Evolutionary conservation across 805 yeast genomes (phyloP).

Genomic region (Wickerhamomyces hampshirensis): DNA sequence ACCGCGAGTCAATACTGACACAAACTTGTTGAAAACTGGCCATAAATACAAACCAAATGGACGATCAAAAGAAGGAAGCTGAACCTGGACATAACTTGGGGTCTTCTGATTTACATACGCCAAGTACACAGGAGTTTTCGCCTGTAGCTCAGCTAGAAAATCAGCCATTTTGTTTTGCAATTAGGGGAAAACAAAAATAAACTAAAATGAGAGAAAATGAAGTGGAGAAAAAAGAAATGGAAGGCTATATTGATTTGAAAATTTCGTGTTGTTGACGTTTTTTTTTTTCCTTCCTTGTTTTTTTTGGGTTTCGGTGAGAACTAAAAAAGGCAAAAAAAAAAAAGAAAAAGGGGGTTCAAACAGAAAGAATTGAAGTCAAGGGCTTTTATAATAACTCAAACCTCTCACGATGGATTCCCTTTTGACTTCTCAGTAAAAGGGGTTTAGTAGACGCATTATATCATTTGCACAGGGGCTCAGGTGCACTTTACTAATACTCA

Average conservation of each 20-base stretch:
- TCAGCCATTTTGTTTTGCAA: constrained; percentile 5
- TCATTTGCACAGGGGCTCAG: too few relatives aligned
- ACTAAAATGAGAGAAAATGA: not conserved
- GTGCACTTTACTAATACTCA: too few relatives aligned
- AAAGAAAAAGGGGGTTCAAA: too few relatives aligned
- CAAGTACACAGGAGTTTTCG: constrained; percentile 17
- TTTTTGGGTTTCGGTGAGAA: not conserved
- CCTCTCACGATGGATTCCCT: too few relatives aligned
- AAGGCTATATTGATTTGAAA: constrained; percentile 1
- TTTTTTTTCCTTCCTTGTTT: constrained; percentile 1
- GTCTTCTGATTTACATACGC: constrained; percentile 28
- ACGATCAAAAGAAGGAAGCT: constrained; percentile 54
- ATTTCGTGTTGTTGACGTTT: constrained; percentile 1
- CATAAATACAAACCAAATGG: constrained; percentile 78
- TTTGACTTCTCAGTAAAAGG: too few relatives aligned
- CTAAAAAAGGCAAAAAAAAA: not conserved
- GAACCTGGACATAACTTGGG: constrained; percentile 39
- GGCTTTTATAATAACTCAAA: too few relatives aligned
- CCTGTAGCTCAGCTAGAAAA: constrained; percentile 16
- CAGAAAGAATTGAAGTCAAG: too few relatives aligned
- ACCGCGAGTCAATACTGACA: constrained; percentile 42
- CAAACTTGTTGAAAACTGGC: constrained; percentile 52
- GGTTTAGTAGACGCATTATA: too few relatives aligned
- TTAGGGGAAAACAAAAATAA: not conserved
- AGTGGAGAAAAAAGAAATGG: not conserved